Percentiles rank a stretch among this genome's conserved stretches.
phyloP scores from a whole-genome alignment of 768 basidiomycete genomes.

The Pisolithus albus region DNA sequence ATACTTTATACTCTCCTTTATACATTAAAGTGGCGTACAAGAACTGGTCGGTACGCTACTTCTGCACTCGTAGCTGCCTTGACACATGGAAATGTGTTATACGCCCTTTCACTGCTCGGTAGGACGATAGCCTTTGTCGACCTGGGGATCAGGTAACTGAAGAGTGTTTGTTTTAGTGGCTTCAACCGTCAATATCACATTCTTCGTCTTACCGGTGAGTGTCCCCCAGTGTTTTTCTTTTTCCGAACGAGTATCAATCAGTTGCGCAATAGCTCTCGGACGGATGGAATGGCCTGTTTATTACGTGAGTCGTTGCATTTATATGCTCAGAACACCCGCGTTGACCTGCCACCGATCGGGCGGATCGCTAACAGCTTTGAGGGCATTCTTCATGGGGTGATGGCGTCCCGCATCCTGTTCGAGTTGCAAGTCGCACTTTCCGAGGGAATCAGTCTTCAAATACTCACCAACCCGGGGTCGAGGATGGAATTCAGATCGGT shows the following conservation, averaged over 20 bases:
- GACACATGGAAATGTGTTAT: conserved; percentile 6
- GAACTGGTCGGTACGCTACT: not conserved
- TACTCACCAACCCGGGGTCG: not conserved
- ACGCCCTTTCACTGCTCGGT: conserved; percentile 7
- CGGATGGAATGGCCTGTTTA: conserved; percentile 6
- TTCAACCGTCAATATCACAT: conserved; percentile 5
- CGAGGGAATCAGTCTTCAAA: not conserved
- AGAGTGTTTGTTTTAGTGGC: not conserved
- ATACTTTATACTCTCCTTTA: conserved; percentile 1
- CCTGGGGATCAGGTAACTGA: not conserved
- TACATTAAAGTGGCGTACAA: not conserved
- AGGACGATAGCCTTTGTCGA: not conserved
- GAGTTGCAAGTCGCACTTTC: conserved; percentile 2
- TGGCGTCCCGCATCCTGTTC: conserved; percentile 11
- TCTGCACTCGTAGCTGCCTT: not conserved
- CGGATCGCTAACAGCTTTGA: conserved; percentile 2
- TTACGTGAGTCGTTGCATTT: conserved; percentile 3
- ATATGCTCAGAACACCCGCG: not conserved
- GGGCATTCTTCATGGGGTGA: conserved; percentile 7
- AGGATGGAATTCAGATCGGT: conserved; percentile 3
- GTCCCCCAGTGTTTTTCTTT: not conserved
- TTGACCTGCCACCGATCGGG: not conserved
- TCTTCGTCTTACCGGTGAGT: conserved; percentile 8
- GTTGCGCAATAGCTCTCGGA: not conserved
- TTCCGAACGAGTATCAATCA: not conserved